Evolutionary conservation across 805 yeast genomes (phyloP).

Genomic region (Suhomyces prunicola): DNA sequence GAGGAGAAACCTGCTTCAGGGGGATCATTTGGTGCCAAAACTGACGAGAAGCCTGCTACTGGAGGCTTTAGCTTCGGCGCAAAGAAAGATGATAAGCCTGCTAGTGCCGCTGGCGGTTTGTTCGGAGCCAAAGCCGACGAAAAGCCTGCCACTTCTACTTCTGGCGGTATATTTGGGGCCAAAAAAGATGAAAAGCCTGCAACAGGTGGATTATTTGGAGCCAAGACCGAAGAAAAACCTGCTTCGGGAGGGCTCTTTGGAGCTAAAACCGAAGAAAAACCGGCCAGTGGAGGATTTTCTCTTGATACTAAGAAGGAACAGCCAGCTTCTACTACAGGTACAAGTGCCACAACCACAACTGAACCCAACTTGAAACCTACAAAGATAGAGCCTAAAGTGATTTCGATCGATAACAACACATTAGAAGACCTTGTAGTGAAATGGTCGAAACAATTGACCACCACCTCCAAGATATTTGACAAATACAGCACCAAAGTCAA

Average conservation of each 20-base stretch:
- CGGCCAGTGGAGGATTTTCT: constrained; percentile 11
- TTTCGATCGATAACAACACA: constrained; percentile 84
- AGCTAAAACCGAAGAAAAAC: constrained; percentile 8
- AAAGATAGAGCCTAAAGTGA: constrained; percentile 60
- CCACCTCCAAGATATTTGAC: constrained; percentile 71
- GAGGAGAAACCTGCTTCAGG: constrained; percentile 7
- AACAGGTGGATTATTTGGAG: constrained; percentile 20
- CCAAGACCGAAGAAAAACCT: constrained; percentile 10
- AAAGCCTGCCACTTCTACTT: constrained; percentile 1
- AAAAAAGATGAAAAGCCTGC: constrained; percentile 15
- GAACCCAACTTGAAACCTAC: constrained; percentile 45
- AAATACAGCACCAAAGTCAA: constrained; percentile 70
- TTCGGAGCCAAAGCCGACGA: constrained; percentile 4
- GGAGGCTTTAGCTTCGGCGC: constrained; percentile 8
- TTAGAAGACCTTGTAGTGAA: constrained; percentile 87
- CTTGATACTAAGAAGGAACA: constrained; percentile 10
- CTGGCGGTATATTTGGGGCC: constrained; percentile 4
- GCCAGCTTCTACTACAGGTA: constrained; percentile 16
- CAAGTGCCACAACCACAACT: constrained; percentile 18
- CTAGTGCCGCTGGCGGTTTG: constrained; percentile 4
- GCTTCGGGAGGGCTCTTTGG: constrained; percentile 7
- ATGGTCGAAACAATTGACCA: constrained; percentile 86
- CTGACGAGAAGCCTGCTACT: constrained; percentile 14
- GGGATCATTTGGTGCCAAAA: constrained; percentile 14
- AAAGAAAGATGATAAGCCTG: constrained; percentile 9